These are phyloP conservation scores for Trichoderma parareesei DNA, from an alignment of 495 filamentous ascomycete genomes.

Conservation along the genomic window DNA sequence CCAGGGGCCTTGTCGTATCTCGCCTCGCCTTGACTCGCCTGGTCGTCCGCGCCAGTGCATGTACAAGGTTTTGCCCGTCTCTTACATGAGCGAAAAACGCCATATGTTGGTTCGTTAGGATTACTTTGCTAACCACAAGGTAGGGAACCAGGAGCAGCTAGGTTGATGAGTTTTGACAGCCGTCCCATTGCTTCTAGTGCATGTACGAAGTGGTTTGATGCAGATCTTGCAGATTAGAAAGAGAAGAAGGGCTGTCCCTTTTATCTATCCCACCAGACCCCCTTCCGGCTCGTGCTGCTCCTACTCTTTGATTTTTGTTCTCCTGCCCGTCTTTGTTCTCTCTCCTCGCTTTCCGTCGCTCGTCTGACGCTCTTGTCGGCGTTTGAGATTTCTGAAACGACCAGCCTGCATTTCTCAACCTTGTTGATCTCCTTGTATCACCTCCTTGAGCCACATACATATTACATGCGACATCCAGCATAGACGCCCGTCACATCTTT, in stretches of 20 bases:
- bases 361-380: no score
- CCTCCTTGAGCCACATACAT: background rate
- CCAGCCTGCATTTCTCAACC: background rate
- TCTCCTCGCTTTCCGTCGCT: background rate
- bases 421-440: conserved; percentile 9
- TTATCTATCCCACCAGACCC: no score
- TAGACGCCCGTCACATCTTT: background rate
- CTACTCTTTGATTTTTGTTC: background rate
- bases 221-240: no score
- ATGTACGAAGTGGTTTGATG: no score
- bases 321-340: background rate
- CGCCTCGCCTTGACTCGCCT: background rate
- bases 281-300: no score
- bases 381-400: conserved; percentile 6
- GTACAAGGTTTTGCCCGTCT: conserved; percentile 2
- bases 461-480: background rate
- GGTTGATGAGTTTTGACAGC: no score
- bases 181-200: no score
- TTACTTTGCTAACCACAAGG: background rate
- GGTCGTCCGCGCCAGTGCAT: background rate
- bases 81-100: background rate
- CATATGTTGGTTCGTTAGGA: background rate
- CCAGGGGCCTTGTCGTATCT: conserved; percentile 3
- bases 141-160: background rate
- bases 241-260: background rate